phyloP scores from a whole-genome alignment of 176 grass and related monocot genomes.

The Avena insularis region DNA sequence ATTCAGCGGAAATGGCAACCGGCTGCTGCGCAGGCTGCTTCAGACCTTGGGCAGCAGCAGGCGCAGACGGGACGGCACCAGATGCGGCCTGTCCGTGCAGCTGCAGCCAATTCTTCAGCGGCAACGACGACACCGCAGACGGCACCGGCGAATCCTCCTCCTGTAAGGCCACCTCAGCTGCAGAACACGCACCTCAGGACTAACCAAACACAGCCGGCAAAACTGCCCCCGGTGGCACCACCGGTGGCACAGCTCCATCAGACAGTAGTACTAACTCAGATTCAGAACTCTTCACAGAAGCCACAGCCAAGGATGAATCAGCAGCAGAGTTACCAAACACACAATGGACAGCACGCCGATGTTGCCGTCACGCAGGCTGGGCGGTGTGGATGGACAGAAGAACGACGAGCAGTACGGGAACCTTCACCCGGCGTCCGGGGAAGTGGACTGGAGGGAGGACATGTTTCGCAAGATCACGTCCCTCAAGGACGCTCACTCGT shows the following conservation, averaged over 20 bases:
- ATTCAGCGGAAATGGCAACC: background rate
- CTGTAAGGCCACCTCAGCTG: background rate
- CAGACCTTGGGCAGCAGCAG: background rate
- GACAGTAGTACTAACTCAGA: background rate
- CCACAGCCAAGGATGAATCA: background rate
- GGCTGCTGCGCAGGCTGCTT: background rate
- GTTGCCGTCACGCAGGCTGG: background rate
- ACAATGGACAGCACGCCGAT: background rate
- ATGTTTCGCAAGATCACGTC: constrained; percentile 11
- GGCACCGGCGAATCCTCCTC: background rate
- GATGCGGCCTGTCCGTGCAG: background rate
- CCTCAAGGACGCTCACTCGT: constrained; percentile 19
- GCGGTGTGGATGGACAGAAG: background rate
- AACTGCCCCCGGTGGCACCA: background rate
- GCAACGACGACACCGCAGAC: background rate
- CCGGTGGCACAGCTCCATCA: background rate
- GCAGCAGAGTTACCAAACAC: background rate
- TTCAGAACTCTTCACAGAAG: background rate
- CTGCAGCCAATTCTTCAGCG: background rate
- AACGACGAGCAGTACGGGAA: background rate
- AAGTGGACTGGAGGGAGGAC: constrained; percentile 40
- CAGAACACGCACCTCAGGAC: background rate
- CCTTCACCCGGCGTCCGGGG: background rate
- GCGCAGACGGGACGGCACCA: background rate
- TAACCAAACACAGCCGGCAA: background rate